phyloP scores from a whole-genome alignment of 441 rosid species.

The Syzygium malaccense region DNA sequence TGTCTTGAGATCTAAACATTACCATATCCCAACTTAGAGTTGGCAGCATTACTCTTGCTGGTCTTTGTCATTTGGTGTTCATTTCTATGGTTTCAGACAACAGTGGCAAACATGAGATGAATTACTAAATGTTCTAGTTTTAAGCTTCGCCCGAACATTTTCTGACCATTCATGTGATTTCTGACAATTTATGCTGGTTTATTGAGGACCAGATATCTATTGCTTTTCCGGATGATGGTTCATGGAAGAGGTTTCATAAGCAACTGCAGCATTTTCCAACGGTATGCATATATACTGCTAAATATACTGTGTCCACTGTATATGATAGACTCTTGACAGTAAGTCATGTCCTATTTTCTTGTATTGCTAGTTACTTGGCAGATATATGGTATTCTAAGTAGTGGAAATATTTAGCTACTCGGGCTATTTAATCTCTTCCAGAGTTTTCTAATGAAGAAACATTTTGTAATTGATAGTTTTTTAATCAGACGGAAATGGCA shows the following conservation, averaged over 20 bases:
- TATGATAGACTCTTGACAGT: background rate
- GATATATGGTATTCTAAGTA: background rate
- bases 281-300: slow-evolving; percentile 25
- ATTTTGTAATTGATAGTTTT: background rate
- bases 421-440: background rate
- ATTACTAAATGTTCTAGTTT: background rate
- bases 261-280: slow-evolving; percentile 93
- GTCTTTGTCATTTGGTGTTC: slow-evolving; percentile 6
- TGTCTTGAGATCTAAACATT: background rate
- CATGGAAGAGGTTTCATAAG: slow-evolving; percentile 95
- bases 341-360: background rate
- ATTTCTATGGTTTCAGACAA: background rate
- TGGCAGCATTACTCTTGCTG: background rate
- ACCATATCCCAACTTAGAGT: background rate
- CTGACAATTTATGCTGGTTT: background rate
- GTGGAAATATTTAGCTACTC: background rate
- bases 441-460: background rate
- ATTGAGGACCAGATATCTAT: slow-evolving; percentile 60
- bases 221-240: slow-evolving; percentile 99
- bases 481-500: background rate
- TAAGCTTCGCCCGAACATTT: background rate
- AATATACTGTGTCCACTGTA: background rate
- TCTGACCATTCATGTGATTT: background rate
- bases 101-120: background rate
- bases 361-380: background rate